Evolutionary conservation across 2,329 filamentous ascomycete species (phyloP), one percentile per base, ranked within the genome.

Genomic region (Botrytis porri): DNA sequence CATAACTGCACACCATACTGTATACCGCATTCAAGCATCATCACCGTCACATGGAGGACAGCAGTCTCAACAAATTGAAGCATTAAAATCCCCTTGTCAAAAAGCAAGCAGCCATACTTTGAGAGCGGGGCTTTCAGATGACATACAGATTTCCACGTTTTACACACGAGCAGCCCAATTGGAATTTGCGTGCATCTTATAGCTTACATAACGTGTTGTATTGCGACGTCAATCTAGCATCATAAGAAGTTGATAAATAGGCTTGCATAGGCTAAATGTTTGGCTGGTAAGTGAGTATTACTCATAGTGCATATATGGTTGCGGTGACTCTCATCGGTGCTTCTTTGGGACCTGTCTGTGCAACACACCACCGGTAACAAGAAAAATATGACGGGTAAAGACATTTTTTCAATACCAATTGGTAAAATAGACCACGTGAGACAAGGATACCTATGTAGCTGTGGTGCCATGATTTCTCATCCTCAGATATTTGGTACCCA

Each of bases 391-490:
- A 67, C 48, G 65, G 65, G n/a, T 67, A 57, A 57, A 57, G n/a
- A 32, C 65, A 32, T 67, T 54, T 54, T 54, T 48, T 18, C 35
- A 67, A 67, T 41, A 41, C 48, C n/a, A 67, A 57, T 67, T 54
- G 16, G 65, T 41, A 57, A 20, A 35, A 57, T 29, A 67, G 65
- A 18, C 35, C 48, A 67, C 10, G 57, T 41, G 65, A 67, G 32
- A 51, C 65, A 67, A 32, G 48, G 65, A 41, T 67, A 41, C 9
- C 57, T 32, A 67, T 67, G 48, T 57, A 57, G 65, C 48, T 41
- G 48, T 67, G 37, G 35, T 41, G 65, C 65, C 45, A 67, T 67
- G 65, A 43, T 67, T 67, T 57, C 65, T 67, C 48, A 39, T 51
- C 16, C 25, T 67, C 65, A 41, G 35, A 43, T 67, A 41, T n/a